Base-by-base conservation (phyloP, 306 rosid genomes). In the Sindora glabra region DNA sequence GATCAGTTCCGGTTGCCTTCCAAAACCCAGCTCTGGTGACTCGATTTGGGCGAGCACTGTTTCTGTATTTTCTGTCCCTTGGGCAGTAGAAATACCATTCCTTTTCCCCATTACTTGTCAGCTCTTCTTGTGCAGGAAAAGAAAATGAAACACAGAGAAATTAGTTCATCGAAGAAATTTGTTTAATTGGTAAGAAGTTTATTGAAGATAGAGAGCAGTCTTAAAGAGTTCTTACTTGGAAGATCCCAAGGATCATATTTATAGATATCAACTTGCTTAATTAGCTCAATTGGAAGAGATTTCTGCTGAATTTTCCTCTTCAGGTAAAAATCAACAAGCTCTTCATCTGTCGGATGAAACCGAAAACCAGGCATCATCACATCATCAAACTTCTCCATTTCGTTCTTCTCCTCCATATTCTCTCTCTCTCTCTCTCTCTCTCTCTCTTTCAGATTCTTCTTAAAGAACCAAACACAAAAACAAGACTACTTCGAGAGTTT, bases 171-270 rank as follows among this genome's bases (percentile, higher is more conserved):
- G 5, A 21, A 19, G 1, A 34, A 1, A 34, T 10, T 2, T 5
- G 11, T 11, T 34, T 34, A 34, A 34, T 10, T 37, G 3, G 4
- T 5, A 37, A 2, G 42, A 6, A 37, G 6, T 26, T 22, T 21
- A 24, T 1, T 2, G 11, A 33, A 13, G 39, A 23, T 2, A 16
- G 25, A 40, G 48, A 1, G 23, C 17, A 10, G 8, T 44, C 19
- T 8, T 6, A 39, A 46, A 38, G 29, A 19, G 32, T 62, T 60
- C 94, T 78, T 74, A 88, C 96, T 85, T 73, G 96, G 96, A 73
- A 88, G 96, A 52, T 88, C 96, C 96, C 96, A 88, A 15, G 96
- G 96, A 47, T 88, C 89, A 44, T 74, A 53, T 64, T 88, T 88
- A 60, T 88, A 88, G 24, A 88, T 88, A 66, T 88, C 89, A 5